Evolutionary conservation across 345 rosid genomes (phyloP).

Genomic region (Aquilaria malaccensis): DNA sequence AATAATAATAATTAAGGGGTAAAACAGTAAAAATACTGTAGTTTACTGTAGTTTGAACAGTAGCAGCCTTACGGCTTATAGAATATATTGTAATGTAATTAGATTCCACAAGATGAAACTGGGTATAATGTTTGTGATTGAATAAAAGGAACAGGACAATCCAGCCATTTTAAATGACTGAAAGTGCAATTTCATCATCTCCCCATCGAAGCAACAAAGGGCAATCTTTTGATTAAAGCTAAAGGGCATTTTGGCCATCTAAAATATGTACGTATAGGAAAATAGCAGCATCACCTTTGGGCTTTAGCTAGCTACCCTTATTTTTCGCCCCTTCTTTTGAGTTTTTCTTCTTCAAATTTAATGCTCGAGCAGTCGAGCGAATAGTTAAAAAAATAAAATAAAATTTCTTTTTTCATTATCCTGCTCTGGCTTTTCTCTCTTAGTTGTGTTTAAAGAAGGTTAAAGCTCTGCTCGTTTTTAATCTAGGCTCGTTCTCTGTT

Average conservation of each 20-base stretch:
- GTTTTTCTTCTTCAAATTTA: not conserved
- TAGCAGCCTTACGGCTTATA: no score
- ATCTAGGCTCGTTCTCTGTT: conserved; percentile 14
- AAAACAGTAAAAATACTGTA: no score
- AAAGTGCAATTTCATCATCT: conserved; percentile 45
- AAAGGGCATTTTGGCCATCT: conserved; percentile 41
- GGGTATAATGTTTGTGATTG: conserved; percentile 13
- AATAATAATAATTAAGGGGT: no score
- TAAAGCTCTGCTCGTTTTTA: conserved; percentile 9
- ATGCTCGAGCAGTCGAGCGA: not conserved
- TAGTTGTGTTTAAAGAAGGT: conserved; percentile 21
- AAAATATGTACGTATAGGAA: conserved; percentile 13
- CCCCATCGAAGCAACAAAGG: conserved; percentile 46
- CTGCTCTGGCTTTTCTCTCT: conserved; percentile 1
- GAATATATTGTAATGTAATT: no score
- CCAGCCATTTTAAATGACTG: conserved; percentile 30
- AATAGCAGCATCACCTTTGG: conserved; percentile 30
- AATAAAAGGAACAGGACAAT: conserved; percentile 30
- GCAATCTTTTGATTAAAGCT: conserved; percentile 42
- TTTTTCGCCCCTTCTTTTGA: conserved; percentile 26
- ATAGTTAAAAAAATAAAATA: not conserved
- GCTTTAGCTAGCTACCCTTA: conserved; percentile 36
- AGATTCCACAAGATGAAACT: no score
- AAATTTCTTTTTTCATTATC: not conserved
- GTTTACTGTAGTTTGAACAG: no score